Evolutionary conservation across 1,284 basidiomycete genomes (phyloP).

Genomic region (Fomitopsis pinicola): DNA sequence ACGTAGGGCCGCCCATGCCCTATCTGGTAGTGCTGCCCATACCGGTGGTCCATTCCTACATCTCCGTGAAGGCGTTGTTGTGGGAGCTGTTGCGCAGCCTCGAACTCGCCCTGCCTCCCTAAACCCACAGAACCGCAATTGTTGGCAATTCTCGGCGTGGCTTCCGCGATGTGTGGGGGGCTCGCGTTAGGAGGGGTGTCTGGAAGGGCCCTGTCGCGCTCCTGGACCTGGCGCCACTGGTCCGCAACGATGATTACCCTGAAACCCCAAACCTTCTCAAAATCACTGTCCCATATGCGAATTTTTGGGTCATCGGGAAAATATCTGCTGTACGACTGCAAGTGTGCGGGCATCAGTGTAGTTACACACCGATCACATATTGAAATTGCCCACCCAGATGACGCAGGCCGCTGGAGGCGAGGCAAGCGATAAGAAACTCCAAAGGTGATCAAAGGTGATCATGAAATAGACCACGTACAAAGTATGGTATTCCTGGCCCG

Average conservation of each 20-base stretch:
- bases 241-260: slow-evolving; percentile 24
- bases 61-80: slow-evolving; percentile 8
- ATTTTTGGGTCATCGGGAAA: slow-evolving; percentile 49
- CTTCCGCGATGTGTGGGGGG: not conserved
- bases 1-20: slow-evolving; percentile 8
- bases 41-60: slow-evolving; percentile 4
- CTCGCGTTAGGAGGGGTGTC: not conserved
- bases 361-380: not conserved
- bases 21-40: slow-evolving; percentile 1
- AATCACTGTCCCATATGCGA: slow-evolving; percentile 51
- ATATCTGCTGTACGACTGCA: slow-evolving; percentile 63
- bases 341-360: slow-evolving; percentile 1
- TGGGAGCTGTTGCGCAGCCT: slow-evolving; percentile 2
- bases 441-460: not conserved
- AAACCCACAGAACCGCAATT: not conserved
- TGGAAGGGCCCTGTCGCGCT: slow-evolving; percentile 12
- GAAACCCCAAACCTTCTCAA: slow-evolving; percentile 61
- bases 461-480: slow-evolving; percentile 47
- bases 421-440: slow-evolving; percentile 9
- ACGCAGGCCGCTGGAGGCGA: slow-evolving; percentile 50
- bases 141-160: slow-evolving; percentile 5
- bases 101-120: slow-evolving; percentile 1
- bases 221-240: slow-evolving; percentile 27
- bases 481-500: slow-evolving; percentile 65
- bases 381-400: slow-evolving; percentile 48